phyloP scores from a whole-genome alignment of 2,329 filamentous ascomycete species.

The Myriosclerotinia scirpicola region DNA sequence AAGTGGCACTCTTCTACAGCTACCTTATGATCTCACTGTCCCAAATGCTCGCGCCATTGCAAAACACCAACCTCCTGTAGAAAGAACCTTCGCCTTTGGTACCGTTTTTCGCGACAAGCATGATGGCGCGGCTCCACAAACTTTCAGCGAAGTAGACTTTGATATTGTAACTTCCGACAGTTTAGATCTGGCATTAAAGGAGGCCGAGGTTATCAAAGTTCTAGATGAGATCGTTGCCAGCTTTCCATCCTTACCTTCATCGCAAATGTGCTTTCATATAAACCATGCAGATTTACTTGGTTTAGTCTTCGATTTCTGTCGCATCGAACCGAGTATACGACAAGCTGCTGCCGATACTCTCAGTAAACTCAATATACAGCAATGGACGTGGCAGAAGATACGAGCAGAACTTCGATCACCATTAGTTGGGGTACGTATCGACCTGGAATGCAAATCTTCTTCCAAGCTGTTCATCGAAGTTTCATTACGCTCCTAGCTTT shows the following conservation, averaged over 20 bases:
- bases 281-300: slow-evolving; percentile 87
- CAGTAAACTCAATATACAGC: slow-evolving; percentile 81
- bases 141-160: slow-evolving; percentile 89
- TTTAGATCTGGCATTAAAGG: slow-evolving; percentile 80
- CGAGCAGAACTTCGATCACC: slow-evolving; percentile 79
- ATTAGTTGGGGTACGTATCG: slow-evolving; percentile 61
- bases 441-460: neutral
- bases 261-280: slow-evolving; percentile 82
- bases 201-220: slow-evolving; percentile 92
- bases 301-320: slow-evolving; percentile 85
- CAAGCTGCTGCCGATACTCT: slow-evolving; percentile 76
- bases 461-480: neutral
- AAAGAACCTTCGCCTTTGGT: slow-evolving; percentile 84
- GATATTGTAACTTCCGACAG: slow-evolving; percentile 87
- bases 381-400: slow-evolving; percentile 80
- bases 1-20: slow-evolving; percentile 82
- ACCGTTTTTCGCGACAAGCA: slow-evolving; percentile 79
- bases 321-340: slow-evolving; percentile 68
- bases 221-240: slow-evolving; percentile 83
- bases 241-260: slow-evolving; percentile 71
- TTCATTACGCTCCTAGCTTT: neutral
- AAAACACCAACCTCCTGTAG: slow-evolving; percentile 63
- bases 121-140: slow-evolving; percentile 76
- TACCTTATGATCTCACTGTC: slow-evolving; percentile 92
- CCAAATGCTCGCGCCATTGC: slow-evolving; percentile 85